These are phyloP conservation scores for Trichomonas vaginalis DNA, from an alignment of 208 protist genomes.

Conservation along the genomic window DNA sequence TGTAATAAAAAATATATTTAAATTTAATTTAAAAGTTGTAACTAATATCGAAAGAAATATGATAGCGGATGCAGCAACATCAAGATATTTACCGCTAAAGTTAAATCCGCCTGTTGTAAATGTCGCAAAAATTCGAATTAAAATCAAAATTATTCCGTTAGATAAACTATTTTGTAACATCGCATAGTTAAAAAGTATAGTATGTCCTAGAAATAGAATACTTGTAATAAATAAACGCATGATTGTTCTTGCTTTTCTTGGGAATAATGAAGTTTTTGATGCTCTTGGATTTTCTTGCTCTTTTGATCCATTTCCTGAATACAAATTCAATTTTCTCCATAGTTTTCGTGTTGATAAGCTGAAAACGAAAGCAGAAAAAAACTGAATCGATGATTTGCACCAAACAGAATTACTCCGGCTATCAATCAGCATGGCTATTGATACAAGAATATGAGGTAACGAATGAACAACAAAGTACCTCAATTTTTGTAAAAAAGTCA, in stretches of 20 bases:
- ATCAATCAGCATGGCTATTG: neutral
- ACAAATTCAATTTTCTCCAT: neutral
- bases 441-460: neutral
- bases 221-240: neutral
- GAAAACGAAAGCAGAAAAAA: neutral
- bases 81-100: neutral
- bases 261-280: neutral
- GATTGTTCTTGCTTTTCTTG: neutral
- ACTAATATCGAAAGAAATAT: neutral
- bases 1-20: neutral
- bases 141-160: neutral
- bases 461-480: neutral
- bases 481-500: neutral
- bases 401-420: neutral
- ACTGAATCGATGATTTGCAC: neutral
- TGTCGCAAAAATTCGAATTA: neutral
- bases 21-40: neutral
- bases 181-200: neutral
- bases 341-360: neutral
- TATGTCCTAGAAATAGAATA: neutral
- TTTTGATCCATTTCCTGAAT: neutral
- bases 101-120: neutral
- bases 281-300: neutral
- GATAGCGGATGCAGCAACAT: neutral
- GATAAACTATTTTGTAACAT: neutral